These are phyloP conservation scores for Mucor saturninus DNA, from an alignment of 371 early-diverging fungal species.

Conservation along the genomic window DNA sequence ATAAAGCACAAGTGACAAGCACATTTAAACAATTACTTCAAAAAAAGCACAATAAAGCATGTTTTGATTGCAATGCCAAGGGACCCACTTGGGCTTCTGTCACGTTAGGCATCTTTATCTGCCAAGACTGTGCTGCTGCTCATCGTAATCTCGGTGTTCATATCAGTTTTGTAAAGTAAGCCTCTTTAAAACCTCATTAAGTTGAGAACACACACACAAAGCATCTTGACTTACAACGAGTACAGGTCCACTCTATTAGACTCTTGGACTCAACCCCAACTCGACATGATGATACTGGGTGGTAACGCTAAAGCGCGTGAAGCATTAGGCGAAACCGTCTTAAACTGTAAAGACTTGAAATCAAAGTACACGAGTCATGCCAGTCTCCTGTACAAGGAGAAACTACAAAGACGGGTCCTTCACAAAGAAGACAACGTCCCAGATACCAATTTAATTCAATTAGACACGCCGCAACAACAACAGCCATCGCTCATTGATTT, in stretches of 20 bases:
- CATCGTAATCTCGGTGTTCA: conserved; percentile 96
- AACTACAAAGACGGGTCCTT: conserved; percentile 65
- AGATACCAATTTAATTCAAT: conserved; percentile 12
- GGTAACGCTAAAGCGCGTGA: conserved; percentile 81
- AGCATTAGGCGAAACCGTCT: conserved; percentile 71
- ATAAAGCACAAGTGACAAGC: conserved; percentile 35
- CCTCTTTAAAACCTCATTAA: no score
- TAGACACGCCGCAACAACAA: conserved; percentile 10
- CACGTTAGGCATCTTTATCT: conserved; percentile 96
- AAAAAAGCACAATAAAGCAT: conserved; percentile 80
- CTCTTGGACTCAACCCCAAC: conserved; percentile 89
- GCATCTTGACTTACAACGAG: no score
- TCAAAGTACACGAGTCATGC: conserved; percentile 79
- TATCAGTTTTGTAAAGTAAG: conserved; percentile 93
- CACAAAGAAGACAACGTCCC: neutral
- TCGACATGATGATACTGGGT: conserved; percentile 86
- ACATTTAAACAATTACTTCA: conserved; percentile 73
- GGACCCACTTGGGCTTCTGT: conserved; percentile 98
- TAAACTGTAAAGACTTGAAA: conserved; percentile 69
- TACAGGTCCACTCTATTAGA: conserved; percentile 83
- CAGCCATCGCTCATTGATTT: conserved; percentile 18
- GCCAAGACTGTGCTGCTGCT: conserved; percentile 96
- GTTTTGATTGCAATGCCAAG: conserved; percentile 96
- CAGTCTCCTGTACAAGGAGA: conserved; percentile 82
- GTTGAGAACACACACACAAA: no score